phyloP scores from a whole-genome alignment of 805 yeast genomes.

The Torulaspora maleeae region DNA sequence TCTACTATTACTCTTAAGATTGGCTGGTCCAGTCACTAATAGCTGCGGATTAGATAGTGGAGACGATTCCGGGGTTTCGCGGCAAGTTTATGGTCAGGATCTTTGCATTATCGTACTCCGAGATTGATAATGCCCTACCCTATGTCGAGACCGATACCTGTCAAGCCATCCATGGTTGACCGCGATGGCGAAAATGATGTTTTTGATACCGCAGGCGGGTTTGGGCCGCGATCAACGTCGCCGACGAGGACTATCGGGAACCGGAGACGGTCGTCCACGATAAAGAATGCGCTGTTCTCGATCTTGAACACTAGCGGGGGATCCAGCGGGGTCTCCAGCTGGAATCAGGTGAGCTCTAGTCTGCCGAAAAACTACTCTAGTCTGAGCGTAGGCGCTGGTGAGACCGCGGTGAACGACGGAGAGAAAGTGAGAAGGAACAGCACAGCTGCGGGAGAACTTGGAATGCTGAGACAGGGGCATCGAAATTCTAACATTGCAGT shows the following conservation, averaged over 20 bases:
- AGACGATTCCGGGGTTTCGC: not conserved
- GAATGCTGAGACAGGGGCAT: not conserved
- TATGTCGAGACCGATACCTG: slow-evolving; percentile 8
- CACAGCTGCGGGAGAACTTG: slow-evolving; percentile 1
- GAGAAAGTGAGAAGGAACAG: slow-evolving; percentile 6
- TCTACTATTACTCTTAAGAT: not conserved
- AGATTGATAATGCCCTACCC: slow-evolving; percentile 8
- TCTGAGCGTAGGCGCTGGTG: slow-evolving; percentile 4
- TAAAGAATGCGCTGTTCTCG: slow-evolving; percentile 25
- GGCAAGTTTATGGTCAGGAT: not conserved
- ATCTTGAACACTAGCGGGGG: slow-evolving; percentile 14
- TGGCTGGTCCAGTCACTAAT: not conserved
- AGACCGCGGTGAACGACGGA: not conserved
- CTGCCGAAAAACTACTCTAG: slow-evolving; percentile 7
- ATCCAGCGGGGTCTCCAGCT: slow-evolving; percentile 3
- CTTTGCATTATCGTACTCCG: not conserved
- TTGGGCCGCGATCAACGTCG: slow-evolving; percentile 4
- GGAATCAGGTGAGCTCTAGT: slow-evolving; percentile 1
- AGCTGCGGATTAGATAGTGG: not conserved
- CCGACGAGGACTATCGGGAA: slow-evolving; percentile 1
- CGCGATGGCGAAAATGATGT: slow-evolving; percentile 3
- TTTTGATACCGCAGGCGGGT: not conserved
- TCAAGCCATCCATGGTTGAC: not conserved
- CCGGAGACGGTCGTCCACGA: slow-evolving; percentile 24
- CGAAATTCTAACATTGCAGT: not conserved